Evolutionary conservation across 129 eudicot genomes (phyloP).

Genomic region (Pulicaria dysenterica): DNA sequence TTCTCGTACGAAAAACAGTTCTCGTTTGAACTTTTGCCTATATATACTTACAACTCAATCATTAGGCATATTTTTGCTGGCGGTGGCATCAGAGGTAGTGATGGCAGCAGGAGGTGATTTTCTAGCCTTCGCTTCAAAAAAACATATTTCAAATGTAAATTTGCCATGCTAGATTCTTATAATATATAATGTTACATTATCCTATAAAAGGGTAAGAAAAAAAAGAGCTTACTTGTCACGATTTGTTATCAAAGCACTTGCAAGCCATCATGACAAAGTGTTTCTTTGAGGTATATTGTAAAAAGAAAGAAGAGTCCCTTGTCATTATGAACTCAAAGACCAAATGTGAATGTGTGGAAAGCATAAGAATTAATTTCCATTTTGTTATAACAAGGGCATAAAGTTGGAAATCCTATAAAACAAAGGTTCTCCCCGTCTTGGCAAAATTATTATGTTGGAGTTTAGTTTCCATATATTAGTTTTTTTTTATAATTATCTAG

Average conservation of each 20-base stretch:
- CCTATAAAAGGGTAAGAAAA: background rate
- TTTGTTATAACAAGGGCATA: too few species aligned
- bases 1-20: too few species aligned
- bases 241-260: slow-evolving; percentile 60
- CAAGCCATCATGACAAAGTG: slow-evolving; percentile 90
- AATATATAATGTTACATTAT: background rate
- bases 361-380: slow-evolving; percentile 5
- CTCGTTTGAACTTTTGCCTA: too few species aligned
- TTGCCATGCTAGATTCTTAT: background rate
- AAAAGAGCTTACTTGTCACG: slow-evolving; percentile 63
- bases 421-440: background rate
- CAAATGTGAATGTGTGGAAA: slow-evolving; percentile 1
- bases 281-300: slow-evolving; percentile 83
- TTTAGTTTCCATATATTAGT: too few species aligned
- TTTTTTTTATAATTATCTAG: too few species aligned
- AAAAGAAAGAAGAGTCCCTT: slow-evolving; percentile 35
- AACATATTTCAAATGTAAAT: background rate
- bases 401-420: background rate
- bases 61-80: too few species aligned
- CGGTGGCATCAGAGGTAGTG: too few species aligned
- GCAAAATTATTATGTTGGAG: too few species aligned
- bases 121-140: too few species aligned
- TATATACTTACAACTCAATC: too few species aligned
- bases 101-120: too few species aligned
- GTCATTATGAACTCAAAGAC: background rate